A percentile compares a stretch with the other conserved stretches of the same genome.
Evolutionary conservation across 108 stramenopile genomes (phyloP).

Genomic region (Nitzschia palea): DNA sequence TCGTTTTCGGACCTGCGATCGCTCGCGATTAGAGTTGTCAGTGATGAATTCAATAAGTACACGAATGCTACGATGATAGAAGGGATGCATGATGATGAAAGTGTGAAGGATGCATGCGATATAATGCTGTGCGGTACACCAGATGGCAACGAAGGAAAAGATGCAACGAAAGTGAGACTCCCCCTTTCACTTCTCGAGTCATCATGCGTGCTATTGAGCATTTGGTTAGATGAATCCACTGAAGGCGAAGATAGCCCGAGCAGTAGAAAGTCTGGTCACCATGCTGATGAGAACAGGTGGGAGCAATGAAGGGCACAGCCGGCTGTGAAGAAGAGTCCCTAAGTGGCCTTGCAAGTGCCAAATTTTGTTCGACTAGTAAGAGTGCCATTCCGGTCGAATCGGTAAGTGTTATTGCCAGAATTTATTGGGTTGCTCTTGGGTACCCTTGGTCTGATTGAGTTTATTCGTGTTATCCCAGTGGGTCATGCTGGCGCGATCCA

Average conservation of each 20-base stretch:
- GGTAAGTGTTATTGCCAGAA: slow-evolving; percentile 25
- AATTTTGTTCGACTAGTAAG: slow-evolving; percentile 12
- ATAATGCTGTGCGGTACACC: slow-evolving; percentile 11
- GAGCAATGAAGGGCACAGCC: slow-evolving; percentile 3
- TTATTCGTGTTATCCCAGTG: slow-evolving; percentile 38
- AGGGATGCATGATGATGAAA: not conserved
- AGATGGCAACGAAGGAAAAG: not conserved
- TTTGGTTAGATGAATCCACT: slow-evolving; percentile 35
- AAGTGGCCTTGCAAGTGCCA: slow-evolving; percentile 56
- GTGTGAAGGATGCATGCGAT: not conserved
- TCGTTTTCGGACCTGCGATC: slow-evolving; percentile 52
- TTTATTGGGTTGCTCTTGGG: no score
- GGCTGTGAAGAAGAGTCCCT: not conserved
- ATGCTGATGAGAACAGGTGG: slow-evolving; percentile 32
- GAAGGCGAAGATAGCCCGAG: slow-evolving; percentile 10
- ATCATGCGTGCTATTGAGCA: slow-evolving; percentile 50
- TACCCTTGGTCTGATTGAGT: no score
- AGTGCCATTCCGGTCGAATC: slow-evolving; percentile 60
- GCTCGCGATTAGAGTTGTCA: slow-evolving; percentile 39
- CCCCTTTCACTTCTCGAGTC: slow-evolving; percentile 41
- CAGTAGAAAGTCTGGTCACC: slow-evolving; percentile 36
- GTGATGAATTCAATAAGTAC: slow-evolving; percentile 34
- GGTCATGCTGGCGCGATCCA: slow-evolving; percentile 70
- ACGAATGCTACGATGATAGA: not conserved
- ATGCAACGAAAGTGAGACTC: slow-evolving; percentile 14